These are phyloP conservation scores for Dactylellina parvicollis DNA, from an alignment of 2,329 filamentous ascomycete genomes.

Conservation along the genomic window DNA sequence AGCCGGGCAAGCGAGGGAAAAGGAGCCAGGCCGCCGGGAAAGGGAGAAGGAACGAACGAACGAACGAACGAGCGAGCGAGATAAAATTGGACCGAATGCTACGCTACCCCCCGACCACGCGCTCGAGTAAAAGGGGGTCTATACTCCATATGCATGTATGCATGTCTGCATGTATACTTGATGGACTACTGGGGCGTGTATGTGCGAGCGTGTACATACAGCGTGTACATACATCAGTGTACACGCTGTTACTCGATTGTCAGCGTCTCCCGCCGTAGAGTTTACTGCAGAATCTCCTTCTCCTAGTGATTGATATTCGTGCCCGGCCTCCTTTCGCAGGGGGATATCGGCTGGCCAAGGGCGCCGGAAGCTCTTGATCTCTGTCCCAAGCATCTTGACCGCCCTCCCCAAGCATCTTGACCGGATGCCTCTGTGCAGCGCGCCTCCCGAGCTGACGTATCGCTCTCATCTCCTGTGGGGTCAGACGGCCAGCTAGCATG, in stretches of 20 bases:
- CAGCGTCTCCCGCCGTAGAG: no score
- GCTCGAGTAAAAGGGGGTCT: constrained; percentile 24
- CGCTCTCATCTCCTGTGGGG: neutral
- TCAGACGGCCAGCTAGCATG: neutral
- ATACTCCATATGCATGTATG: no score
- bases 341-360: constrained; percentile 44
- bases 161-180: no score
- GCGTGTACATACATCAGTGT: no score
- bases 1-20: constrained; percentile 17
- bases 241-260: no score
- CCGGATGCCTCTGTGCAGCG: constrained; percentile 22
- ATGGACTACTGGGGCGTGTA: no score
- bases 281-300: no score
- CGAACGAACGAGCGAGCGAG: constrained; percentile 29
- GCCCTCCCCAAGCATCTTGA: constrained; percentile 28
- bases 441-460: constrained; percentile 42
- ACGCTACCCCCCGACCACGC: constrained; percentile 17
- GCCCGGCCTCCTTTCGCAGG: constrained; percentile 20
- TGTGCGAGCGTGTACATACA: no score
- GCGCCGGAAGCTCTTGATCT: constrained; percentile 37
- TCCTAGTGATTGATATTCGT: constrained; percentile 18
- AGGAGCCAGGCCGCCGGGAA: constrained; percentile 30
- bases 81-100: constrained; percentile 53
- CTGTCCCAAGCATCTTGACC: no score
- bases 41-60: constrained; percentile 27